These are phyloP conservation scores for Medicago lupulina DNA, from an alignment of 306 rosid species.

Conservation along the genomic window DNA sequence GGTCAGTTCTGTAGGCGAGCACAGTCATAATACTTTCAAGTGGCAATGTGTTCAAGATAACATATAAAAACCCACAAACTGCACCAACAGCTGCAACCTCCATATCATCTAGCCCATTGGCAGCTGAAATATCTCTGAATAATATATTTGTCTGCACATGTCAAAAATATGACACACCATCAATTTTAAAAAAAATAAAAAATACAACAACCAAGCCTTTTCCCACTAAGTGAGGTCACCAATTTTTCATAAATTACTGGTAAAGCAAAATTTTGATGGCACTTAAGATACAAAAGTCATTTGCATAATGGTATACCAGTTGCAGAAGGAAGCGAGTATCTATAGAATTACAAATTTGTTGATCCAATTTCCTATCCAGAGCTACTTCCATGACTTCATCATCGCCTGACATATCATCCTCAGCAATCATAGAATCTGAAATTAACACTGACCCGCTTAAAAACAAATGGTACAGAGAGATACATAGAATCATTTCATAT, in stretches of 20 bases:
- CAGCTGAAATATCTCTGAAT: conserved; percentile 73
- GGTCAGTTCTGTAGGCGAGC: conserved; percentile 92
- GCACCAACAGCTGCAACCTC: conserved; percentile 92
- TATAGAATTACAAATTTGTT: conserved; percentile 79
- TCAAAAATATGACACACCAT: conserved; percentile 30
- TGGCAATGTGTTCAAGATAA: conserved; percentile 79
- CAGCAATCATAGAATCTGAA: conserved; percentile 68
- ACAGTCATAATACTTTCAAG: conserved; percentile 90
- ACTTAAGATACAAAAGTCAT: conserved; percentile 9
- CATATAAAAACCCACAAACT: conserved; percentile 88
- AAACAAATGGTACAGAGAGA: conserved; percentile 29
- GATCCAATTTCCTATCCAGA: conserved; percentile 70
- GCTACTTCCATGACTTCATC: conserved; percentile 59
- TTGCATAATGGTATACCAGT: conserved; percentile 61
- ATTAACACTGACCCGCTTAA: conserved; percentile 36
- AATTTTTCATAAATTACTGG: conserved; percentile 4
- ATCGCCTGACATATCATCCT: conserved; percentile 64
- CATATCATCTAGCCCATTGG: conserved; percentile 64
- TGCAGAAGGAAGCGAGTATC: conserved; percentile 87
- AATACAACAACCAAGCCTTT: too few relatives aligned
- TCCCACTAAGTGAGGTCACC: too few relatives aligned
- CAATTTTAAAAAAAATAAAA: not conserved
- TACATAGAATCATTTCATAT: conserved; percentile 32
- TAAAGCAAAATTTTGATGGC: conserved; percentile 15
- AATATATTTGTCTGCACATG: conserved; percentile 74